Evolutionary conservation across 805 yeast genomes (phyloP).

Genomic region (Torulaspora microellipsoides): DNA sequence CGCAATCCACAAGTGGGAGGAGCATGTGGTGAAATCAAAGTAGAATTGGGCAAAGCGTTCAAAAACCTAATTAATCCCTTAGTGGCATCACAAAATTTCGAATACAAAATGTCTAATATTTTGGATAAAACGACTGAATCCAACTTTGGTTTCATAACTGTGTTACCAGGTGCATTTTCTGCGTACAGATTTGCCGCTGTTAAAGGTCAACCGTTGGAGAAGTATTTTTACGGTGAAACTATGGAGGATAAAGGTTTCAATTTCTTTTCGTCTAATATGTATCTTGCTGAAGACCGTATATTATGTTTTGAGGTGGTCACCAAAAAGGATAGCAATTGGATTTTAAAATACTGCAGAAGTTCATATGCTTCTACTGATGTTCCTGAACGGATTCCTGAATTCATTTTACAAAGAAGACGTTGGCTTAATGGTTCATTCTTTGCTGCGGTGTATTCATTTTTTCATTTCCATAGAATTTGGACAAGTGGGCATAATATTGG

Average conservation of each 20-base stretch:
- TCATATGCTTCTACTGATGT: constrained; percentile 96
- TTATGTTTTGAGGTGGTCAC: constrained; percentile 95
- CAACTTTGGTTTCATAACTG: constrained; percentile 89
- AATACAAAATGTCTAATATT: constrained; percentile 91
- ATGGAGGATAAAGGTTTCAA: constrained; percentile 64
- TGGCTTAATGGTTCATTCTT: constrained; percentile 97
- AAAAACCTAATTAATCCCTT: constrained; percentile 68
- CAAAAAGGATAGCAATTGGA: constrained; percentile 66
- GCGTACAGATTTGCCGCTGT: constrained; percentile 87
- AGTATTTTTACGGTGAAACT: constrained; percentile 89
- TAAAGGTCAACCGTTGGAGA: constrained; percentile 77
- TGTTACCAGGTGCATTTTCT: constrained; percentile 94
- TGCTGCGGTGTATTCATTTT: constrained; percentile 83
- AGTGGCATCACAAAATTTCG: constrained; percentile 95
- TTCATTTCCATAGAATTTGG: constrained; percentile 76
- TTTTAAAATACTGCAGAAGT: constrained; percentile 76
- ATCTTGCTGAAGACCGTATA: constrained; percentile 93
- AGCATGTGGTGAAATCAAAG: constrained; percentile 95
- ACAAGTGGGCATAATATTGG: constrained; percentile 63
- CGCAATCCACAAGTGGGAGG: constrained; percentile 82
- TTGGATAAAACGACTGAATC: constrained; percentile 95
- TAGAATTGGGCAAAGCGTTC: constrained; percentile 64
- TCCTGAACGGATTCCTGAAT: constrained; percentile 81
- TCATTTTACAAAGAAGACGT: constrained; percentile 87
- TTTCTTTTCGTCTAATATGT: constrained; percentile 92